Base-by-base conservation (phyloP, 257 asterid species). In the Ballota nigra region DNA sequence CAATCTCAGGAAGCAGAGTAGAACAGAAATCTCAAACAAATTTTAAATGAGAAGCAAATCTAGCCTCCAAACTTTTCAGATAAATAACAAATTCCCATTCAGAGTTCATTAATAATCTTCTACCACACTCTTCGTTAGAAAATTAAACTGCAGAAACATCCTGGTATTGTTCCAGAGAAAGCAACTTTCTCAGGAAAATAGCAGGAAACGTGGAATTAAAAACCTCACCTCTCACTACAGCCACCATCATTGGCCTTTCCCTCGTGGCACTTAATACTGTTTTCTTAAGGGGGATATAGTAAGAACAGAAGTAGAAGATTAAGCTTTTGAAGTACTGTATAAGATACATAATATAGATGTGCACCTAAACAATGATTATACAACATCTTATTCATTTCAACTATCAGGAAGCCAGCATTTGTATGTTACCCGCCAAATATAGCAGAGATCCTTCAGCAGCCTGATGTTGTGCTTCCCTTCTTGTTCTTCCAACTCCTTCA, bases 361-460 rank as follows among this genome's bases (percentile, higher is more conserved):
- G 67, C 31, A 62, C 51, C 26, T 64, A 45, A 45, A 68, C 64
- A 52, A 74, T 45, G 57, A 55, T 11, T 56, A 43, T 45, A 76
- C 66, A 36, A 19, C 68, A 75, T 34, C 65, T n/a, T 34, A 53
- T 36, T 38, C 55, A 67, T 70, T 53, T 67, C 73, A 63, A 71
- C 72, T 60, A 78, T 59, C 55, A 73, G 52, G 76, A 75, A 65
- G 68, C 71, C 53, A 70, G 55, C 41, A 72, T 58, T 55, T 18
- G 69, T 66, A 79, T 51, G 71, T 77, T 86, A 89, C 99, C 98
- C 49, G 96, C 96, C 89, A 95, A 83, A 82, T 80, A 77, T 73
- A 81, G 66, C 69, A 95, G 92, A 79, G 99, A 88, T 66, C 72
- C 89, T 78, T 92, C 94, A 22, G 93, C 90, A 80, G 99, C 98